A percentile compares a stretch with the other conserved stretches of the same genome.
Conservation (phyloP, 1,139 yeast species). For the Debaryomycetaceae sp. region DNA sequence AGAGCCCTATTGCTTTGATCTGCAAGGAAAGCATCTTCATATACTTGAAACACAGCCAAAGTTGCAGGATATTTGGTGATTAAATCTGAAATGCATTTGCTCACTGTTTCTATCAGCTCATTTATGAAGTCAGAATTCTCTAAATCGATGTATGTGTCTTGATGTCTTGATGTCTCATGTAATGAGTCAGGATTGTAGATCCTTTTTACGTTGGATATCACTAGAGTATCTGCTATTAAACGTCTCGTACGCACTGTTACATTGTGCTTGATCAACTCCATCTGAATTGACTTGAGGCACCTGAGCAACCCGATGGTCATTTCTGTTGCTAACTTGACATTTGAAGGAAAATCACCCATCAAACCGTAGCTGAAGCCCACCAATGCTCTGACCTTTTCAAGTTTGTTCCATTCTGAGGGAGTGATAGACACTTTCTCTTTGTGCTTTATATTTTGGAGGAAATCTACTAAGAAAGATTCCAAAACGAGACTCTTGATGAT, state of each 20-base stretch:
- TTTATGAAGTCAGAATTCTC: neutral
- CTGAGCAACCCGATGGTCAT: conserved; percentile 2
- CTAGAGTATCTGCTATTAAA: conserved; percentile 1
- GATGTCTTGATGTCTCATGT: too few relatives aligned
- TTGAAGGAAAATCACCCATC: neutral
- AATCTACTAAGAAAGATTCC: conserved; percentile 4
- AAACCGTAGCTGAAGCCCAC: neutral
- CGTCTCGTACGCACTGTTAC: neutral
- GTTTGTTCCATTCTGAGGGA: neutral
- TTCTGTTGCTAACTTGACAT: neutral
- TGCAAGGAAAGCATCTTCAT: neutral
- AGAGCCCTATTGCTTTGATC: neutral
- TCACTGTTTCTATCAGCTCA: neutral
- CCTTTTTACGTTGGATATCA: conserved; percentile 2
- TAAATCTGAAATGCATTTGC: neutral
- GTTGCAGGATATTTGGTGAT: neutral
- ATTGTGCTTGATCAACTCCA: conserved; percentile 2
- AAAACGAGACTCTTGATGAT: conserved; percentile 5
- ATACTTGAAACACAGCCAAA: neutral
- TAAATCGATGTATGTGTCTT: neutral
- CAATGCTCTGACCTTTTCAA: neutral
- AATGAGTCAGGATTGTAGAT: neutral
- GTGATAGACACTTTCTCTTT: neutral
- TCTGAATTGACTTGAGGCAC: conserved; percentile 3
- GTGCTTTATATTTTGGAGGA: neutral